Evolutionary conservation across 164 flowering plant genomes (phyloP).

Genomic region (grape (Vitis vinifera)): DNA sequence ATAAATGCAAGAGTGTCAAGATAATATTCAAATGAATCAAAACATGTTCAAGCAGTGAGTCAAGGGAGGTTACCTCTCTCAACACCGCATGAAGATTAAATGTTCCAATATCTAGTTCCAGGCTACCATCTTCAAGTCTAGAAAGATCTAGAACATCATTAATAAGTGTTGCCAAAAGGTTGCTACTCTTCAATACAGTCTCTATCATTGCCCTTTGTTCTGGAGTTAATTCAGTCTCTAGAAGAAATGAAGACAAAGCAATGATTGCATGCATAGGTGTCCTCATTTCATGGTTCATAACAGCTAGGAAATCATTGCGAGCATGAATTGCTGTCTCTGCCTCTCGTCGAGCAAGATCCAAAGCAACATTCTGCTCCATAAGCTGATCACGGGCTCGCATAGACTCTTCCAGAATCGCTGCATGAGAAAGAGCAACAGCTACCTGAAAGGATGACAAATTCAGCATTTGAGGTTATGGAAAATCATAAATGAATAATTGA

Average conservation of each 20-base stretch:
- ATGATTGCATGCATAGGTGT: conserved; percentile 77
- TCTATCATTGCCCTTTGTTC: conserved; percentile 76
- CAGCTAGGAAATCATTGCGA: conserved; percentile 76
- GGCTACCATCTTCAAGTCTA: conserved; percentile 80
- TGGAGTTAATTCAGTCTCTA: conserved; percentile 65
- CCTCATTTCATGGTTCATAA: conserved; percentile 87
- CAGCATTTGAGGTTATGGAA: background rate
- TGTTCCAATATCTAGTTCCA: conserved; percentile 41
- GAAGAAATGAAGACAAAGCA: conserved; percentile 67
- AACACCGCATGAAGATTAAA: conserved; percentile 61
- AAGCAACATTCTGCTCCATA: conserved; percentile 70
- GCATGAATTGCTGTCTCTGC: conserved; percentile 79
- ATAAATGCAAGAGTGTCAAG: background rate
- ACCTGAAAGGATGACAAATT: conserved; percentile 37
- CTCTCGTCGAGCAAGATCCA: conserved; percentile 66
- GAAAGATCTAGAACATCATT: conserved; percentile 85
- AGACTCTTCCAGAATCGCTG: conserved; percentile 82
- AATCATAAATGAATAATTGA: background rate
- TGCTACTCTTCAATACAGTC: conserved; percentile 70
- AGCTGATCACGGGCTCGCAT: conserved; percentile 75
- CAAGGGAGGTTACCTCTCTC: conserved; percentile 47
- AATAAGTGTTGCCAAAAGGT: conserved; percentile 66
- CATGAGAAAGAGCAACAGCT: conserved; percentile 87
- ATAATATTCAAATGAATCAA: background rate
- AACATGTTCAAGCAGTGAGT: background rate